Evolutionary conservation across 495 filamentous ascomycete species (phyloP).

Genomic region (Penicillium cataractarum): DNA sequence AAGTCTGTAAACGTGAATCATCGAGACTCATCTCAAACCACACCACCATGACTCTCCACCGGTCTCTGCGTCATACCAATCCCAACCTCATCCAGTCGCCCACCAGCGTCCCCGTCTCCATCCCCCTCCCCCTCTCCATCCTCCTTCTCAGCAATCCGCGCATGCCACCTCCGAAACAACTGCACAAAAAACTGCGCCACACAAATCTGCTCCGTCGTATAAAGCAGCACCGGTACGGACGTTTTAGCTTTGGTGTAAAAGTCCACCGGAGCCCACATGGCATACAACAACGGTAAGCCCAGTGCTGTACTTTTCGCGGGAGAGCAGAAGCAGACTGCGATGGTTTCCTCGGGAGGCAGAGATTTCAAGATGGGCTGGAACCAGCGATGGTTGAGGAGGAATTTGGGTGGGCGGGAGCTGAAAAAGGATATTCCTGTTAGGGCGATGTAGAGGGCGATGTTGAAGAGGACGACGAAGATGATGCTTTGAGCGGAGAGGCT

Average conservation of each 20-base stretch:
- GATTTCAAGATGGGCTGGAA: constrained; percentile 35
- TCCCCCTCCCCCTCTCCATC: constrained; percentile 17
- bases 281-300: constrained; percentile 55
- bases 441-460: constrained; percentile 55
- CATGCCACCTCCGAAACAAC: constrained; percentile 52
- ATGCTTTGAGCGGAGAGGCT: constrained; percentile 49
- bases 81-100: constrained; percentile 5
- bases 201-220: constrained; percentile 60
- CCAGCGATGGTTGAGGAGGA: constrained; percentile 26
- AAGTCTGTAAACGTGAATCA: background rate
- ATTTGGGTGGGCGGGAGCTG: constrained; percentile 45
- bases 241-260: constrained; percentile 54
- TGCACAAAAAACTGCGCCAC: constrained; percentile 59
- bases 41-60: constrained; percentile 6
- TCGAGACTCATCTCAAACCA: constrained; percentile 5
- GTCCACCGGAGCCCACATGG: constrained; percentile 57
- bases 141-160: constrained; percentile 34
- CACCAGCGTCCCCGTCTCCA: background rate
- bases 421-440: constrained; percentile 55
- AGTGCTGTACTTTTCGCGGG: constrained; percentile 60
- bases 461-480: constrained; percentile 56
- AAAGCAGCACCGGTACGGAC: constrained; percentile 56
- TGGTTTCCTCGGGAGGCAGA: constrained; percentile 51
- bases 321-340: constrained; percentile 60
- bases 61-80: constrained; percentile 16